phyloP scores from a whole-genome alignment of 768 basidiomycete genomes.

The Goffeauzyma gilvescens region DNA sequence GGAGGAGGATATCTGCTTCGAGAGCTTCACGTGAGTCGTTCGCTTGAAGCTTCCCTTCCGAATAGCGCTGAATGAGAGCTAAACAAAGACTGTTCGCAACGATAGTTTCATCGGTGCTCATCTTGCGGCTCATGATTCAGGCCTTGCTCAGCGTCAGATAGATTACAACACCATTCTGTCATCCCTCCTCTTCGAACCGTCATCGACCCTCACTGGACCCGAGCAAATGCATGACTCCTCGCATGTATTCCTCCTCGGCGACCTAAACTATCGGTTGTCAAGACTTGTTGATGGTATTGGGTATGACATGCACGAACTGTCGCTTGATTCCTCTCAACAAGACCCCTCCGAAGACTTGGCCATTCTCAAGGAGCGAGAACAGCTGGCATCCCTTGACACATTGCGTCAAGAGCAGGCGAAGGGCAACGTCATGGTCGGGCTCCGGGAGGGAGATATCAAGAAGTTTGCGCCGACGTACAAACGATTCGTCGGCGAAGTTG shows the following conservation, averaged over 20 bases:
- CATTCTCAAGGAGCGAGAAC: slow-evolving; percentile 20
- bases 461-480: slow-evolving; percentile 83
- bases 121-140: slow-evolving; percentile 59
- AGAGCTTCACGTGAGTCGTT: slow-evolving; percentile 62
- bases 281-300: slow-evolving; percentile 22
- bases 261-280: slow-evolving; percentile 71
- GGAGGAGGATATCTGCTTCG: slow-evolving; percentile 42
- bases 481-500: slow-evolving; percentile 58
- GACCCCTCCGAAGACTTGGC: slow-evolving; percentile 6
- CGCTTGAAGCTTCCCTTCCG: not conserved
- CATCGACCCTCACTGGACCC: slow-evolving; percentile 38
- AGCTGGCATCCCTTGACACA: slow-evolving; percentile 24
- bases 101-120: slow-evolving; percentile 78
- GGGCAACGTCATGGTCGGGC: slow-evolving; percentile 48
- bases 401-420: slow-evolving; percentile 40
- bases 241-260: slow-evolving; percentile 81
- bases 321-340: not conserved
- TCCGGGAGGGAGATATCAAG: slow-evolving; percentile 75
- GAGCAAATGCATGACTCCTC: slow-evolving; percentile 53
- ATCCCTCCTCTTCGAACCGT: slow-evolving; percentile 55
- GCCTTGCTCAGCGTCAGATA: slow-evolving; percentile 46
- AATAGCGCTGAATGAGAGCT: not conserved
- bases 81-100: not conserved
- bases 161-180: slow-evolving; percentile 69
- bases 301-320: slow-evolving; percentile 36